These are phyloP conservation scores for Quercus berberidifolia DNA, from an alignment of 306 rosid species.

Conservation along the genomic window DNA sequence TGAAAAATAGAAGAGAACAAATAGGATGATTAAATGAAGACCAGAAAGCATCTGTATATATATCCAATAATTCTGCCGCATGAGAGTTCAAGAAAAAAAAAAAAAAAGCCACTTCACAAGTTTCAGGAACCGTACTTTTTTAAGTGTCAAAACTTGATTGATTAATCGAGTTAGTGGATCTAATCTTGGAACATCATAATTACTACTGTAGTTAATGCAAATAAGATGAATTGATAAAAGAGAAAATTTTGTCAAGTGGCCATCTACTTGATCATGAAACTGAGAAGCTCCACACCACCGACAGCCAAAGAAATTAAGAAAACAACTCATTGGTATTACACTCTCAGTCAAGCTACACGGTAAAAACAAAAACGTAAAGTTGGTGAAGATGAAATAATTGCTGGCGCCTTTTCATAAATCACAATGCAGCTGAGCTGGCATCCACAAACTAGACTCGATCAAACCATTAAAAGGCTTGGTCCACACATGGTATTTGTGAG, in stretches of 20 bases:
- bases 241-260: neutral
- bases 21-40: too few species aligned
- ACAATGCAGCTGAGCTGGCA: slow-evolving; percentile 34
- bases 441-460: slow-evolving; percentile 28
- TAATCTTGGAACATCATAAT: neutral
- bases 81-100: neutral
- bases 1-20: neutral
- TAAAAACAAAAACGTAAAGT: slow-evolving; percentile 7
- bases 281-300: slow-evolving; percentile 8
- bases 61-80: neutral
- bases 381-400: slow-evolving; percentile 20
- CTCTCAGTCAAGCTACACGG: neutral
- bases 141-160: neutral
- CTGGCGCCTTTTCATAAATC: slow-evolving; percentile 18
- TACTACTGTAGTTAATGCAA: neutral
- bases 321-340: too few species aligned
- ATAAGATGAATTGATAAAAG: neutral
- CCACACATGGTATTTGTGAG: neutral
- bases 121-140: neutral
- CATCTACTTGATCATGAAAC: neutral
- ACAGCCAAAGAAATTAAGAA: neutral
- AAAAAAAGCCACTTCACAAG: neutral
- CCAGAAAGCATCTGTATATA: neutral
- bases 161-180: neutral
- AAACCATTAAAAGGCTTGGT: slow-evolving; percentile 3